Evolutionary conservation across 352 stramenopile genomes (phyloP).

Genomic region (Pythium periplocum): DNA sequence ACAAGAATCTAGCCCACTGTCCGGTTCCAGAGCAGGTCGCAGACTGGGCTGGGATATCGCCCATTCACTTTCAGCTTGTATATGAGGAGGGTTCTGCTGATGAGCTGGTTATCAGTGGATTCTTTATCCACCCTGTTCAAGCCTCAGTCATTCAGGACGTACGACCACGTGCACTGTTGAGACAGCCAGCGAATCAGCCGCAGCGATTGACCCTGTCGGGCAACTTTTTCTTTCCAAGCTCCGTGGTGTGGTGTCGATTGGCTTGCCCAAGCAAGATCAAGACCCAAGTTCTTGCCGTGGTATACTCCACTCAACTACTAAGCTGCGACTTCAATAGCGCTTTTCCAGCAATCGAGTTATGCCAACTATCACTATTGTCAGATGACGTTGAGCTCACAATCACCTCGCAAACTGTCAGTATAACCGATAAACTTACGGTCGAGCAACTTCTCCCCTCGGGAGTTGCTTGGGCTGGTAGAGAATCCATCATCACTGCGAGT

Average conservation of each 20-base stretch:
- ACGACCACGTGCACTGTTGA: background rate
- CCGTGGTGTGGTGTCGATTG: slow-evolving; percentile 2
- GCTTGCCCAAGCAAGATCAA: slow-evolving; percentile 1
- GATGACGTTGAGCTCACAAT: no score
- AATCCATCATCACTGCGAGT: slow-evolving; percentile 5
- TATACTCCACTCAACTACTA: background rate
- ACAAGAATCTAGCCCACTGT: background rate
- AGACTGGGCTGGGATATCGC: background rate
- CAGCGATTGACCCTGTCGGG: background rate
- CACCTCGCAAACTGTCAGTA: no score
- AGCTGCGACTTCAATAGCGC: background rate
- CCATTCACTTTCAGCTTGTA: no score
- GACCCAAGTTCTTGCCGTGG: background rate
- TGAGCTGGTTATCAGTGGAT: slow-evolving; percentile 1
- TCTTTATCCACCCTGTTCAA: slow-evolving; percentile 3
- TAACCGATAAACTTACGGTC: no score
- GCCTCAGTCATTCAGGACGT: slow-evolving; percentile 1
- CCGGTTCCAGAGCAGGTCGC: slow-evolving; percentile 1
- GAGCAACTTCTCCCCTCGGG: no score
- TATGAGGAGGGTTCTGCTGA: background rate
- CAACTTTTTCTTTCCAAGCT: slow-evolving; percentile 3
- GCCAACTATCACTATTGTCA: no score
- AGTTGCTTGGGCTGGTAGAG: no score
- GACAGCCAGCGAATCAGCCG: background rate
- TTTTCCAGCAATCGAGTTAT: no score